phyloP scores from a whole-genome alignment of 768 basidiomycete genomes.

The Megacollybia marginata region DNA sequence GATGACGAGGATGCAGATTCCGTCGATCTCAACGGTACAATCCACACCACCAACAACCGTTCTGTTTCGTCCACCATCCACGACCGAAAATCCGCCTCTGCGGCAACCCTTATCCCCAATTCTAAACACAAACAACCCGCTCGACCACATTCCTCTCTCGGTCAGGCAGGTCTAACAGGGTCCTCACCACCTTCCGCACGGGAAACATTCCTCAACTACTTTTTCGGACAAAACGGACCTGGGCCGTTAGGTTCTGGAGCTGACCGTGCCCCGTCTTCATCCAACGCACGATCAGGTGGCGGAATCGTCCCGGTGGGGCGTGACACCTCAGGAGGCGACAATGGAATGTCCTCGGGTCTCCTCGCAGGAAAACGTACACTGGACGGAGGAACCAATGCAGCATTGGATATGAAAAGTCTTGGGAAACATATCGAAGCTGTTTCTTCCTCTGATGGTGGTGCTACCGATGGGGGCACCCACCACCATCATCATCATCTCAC shows the following conservation, averaged over 20 bases:
- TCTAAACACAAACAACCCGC: conserved; percentile 18
- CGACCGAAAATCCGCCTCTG: conserved; percentile 51
- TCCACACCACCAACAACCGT: conserved; percentile 53
- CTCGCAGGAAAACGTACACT: conserved; percentile 60
- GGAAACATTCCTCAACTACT: conserved; percentile 95
- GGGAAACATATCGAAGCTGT: conserved; percentile 98
- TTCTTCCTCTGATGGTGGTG: conserved; percentile 25
- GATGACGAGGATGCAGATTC: conserved; percentile 48
- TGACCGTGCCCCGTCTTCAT: conserved; percentile 7
- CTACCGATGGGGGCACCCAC: not conserved
- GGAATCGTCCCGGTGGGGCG: conserved; percentile 47
- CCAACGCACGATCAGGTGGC: conserved; percentile 9
- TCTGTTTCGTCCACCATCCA: conserved; percentile 73
- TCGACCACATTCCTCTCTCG: conserved; percentile 28
- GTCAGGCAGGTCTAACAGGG: conserved; percentile 25
- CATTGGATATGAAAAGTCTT: conserved; percentile 97
- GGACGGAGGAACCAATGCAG: conserved; percentile 70
- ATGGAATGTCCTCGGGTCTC: conserved; percentile 46
- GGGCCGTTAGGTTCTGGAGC: conserved; percentile 51
- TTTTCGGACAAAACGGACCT: conserved; percentile 88
- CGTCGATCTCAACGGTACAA: conserved; percentile 1
- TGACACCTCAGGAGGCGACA: conserved; percentile 54
- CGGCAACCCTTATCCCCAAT: not conserved
- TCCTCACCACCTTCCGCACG: conserved; percentile 51
- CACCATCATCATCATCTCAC: conserved; percentile 37